These are phyloP conservation scores for Fermentozyma sake DNA, from an alignment of 1,139 yeast genomes.

Conservation along the genomic window DNA sequence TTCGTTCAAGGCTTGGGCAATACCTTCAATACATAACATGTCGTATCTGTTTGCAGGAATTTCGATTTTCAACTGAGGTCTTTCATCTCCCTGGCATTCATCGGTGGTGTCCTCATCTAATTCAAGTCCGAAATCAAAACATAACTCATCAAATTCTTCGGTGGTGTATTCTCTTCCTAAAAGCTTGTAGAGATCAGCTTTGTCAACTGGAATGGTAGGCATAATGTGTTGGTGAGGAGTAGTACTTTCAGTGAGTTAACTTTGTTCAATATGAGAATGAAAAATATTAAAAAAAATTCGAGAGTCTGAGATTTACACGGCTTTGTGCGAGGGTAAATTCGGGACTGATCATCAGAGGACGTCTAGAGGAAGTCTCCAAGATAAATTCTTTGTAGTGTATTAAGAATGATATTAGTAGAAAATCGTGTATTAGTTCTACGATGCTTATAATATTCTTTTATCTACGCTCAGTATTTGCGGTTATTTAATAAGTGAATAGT, in stretches of 20 bases:
- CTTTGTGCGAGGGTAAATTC: neutral
- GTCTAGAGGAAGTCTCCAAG: too few relatives aligned
- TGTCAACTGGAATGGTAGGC: slow-evolving; percentile 97
- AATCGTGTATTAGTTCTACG: too few relatives aligned
- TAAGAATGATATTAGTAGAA: too few relatives aligned
- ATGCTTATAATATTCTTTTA: too few relatives aligned
- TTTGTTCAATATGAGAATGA: slow-evolving; percentile 2
- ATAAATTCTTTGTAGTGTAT: too few relatives aligned
- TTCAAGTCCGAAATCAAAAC: slow-evolving; percentile 97
- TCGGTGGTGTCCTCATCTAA: slow-evolving; percentile 93
- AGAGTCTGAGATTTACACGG: slow-evolving; percentile 6
- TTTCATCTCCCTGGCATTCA: slow-evolving; percentile 72
- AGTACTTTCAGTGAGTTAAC: slow-evolving; percentile 4
- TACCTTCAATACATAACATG: slow-evolving; percentile 96
- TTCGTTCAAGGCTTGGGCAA: slow-evolving; percentile 90
- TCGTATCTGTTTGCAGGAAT: slow-evolving; percentile 98
- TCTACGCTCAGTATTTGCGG: too few relatives aligned
- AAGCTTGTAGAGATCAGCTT: slow-evolving; percentile 80
- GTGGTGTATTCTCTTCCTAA: slow-evolving; percentile 80
- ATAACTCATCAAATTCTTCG: slow-evolving; percentile 92
- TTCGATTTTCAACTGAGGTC: slow-evolving; percentile 95
- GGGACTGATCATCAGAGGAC: too few relatives aligned
- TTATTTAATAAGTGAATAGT: too few relatives aligned
- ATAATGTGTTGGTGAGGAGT: slow-evolving; percentile 28
- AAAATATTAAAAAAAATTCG: slow-evolving; percentile 7